These are phyloP conservation scores for Beauveria brongniartii DNA, from an alignment of 2,329 filamentous ascomycete genomes.

Conservation along the genomic window DNA sequence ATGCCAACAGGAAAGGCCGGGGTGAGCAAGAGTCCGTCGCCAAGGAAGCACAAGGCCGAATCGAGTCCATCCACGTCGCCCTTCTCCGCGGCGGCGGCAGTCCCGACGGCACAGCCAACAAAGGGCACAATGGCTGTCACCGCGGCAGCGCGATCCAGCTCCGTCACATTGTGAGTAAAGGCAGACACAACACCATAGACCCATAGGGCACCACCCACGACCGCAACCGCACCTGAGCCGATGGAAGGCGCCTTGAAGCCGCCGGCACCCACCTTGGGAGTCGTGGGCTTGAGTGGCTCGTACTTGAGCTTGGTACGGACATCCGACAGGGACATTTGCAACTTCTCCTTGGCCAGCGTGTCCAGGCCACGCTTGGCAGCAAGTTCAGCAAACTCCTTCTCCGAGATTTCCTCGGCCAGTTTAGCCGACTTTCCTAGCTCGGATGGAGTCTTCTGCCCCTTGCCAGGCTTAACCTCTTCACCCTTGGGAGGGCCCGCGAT, in stretches of 20 bases:
- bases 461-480: background rate
- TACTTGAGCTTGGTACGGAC: background rate
- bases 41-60: background rate
- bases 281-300: background rate
- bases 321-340: background rate
- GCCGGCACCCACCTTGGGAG: background rate
- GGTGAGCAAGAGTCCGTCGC: background rate
- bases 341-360: background rate
- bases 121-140: slow-evolving; percentile 1
- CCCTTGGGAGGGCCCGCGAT: background rate
- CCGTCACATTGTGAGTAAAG: background rate
- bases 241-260: background rate
- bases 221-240: background rate
- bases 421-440: background rate
- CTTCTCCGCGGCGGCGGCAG: background rate
- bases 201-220: background rate
- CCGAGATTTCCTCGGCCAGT: background rate
- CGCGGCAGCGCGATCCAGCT: background rate
- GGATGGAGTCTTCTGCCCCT: background rate
- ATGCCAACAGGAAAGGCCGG: background rate
- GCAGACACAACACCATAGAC: background rate
- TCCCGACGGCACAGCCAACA: background rate
- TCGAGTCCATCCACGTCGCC: background rate
- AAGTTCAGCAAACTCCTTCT: background rate
- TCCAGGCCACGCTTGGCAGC: background rate